A percentile compares a stretch with the other conserved stretches of the same genome.
Evolutionary conservation across 345 rosid genomes (phyloP).

Genomic region (Euphorbia tirucalli): DNA sequence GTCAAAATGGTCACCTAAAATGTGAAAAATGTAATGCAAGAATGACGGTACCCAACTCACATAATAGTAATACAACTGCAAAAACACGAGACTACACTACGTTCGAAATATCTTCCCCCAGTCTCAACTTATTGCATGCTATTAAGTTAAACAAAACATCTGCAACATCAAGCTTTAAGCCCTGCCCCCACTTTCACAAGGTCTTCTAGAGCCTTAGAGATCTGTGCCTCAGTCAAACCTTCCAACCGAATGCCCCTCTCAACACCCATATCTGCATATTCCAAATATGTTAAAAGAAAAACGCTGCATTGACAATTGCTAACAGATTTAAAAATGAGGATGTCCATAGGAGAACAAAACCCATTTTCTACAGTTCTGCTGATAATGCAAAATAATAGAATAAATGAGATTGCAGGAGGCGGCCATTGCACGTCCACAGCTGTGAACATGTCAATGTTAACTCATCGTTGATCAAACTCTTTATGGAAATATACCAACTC

Average conservation of each 20-base stretch:
- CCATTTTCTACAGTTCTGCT: no score
- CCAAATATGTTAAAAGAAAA: background rate
- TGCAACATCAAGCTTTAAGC: constrained; percentile 40
- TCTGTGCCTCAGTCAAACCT: constrained; percentile 55
- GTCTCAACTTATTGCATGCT: constrained; percentile 27
- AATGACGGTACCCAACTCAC: background rate
- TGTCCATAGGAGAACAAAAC: no score
- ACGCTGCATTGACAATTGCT: no score
- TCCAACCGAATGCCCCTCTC: constrained; percentile 65
- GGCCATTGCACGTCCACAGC: no score
- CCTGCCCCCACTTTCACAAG: constrained; percentile 53
- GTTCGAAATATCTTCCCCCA: background rate
- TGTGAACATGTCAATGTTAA: no score
- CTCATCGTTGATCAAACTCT: no score
- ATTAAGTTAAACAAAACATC: constrained; percentile 5
- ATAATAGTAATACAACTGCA: background rate
- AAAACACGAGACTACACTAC: background rate
- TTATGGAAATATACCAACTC: no score
- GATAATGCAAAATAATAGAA: no score
- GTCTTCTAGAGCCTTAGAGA: constrained; percentile 60
- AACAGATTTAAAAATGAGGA: no score
- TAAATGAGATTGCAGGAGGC: no score
- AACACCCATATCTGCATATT: constrained; percentile 53
- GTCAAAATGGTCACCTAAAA: no score
- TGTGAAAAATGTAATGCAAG: background rate